These are phyloP conservation scores for Trichoderma sp. DNA, from an alignment of 2,329 filamentous ascomycete species.

Conservation along the genomic window DNA sequence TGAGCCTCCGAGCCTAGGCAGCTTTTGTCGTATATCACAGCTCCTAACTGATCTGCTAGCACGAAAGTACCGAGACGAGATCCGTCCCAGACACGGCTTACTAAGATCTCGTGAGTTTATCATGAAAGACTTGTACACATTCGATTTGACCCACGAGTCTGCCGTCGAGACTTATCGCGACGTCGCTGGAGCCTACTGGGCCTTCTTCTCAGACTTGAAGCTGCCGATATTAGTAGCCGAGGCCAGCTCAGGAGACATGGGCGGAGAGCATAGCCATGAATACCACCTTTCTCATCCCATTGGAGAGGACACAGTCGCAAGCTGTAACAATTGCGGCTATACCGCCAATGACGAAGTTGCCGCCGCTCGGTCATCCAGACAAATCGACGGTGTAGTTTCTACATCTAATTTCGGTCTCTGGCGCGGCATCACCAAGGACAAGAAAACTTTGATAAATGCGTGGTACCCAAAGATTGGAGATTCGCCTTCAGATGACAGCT, in stretches of 20 bases:
- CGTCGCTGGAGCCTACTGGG: slow-evolving; percentile 72
- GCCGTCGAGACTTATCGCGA: slow-evolving; percentile 79
- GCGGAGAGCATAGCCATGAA: slow-evolving; percentile 89
- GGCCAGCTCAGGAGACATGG: slow-evolving; percentile 95
- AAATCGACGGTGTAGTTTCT: background rate
- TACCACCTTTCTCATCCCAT: slow-evolving; percentile 80
- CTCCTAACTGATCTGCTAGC: slow-evolving; percentile 49
- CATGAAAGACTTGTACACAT: slow-evolving; percentile 99
- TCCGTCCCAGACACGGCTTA: slow-evolving; percentile 82
- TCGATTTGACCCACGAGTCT: slow-evolving; percentile 68
- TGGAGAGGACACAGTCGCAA: slow-evolving; percentile 84
- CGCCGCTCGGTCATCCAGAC: slow-evolving; percentile 33
- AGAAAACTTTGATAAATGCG: slow-evolving; percentile 67
- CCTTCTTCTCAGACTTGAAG: slow-evolving; percentile 79
- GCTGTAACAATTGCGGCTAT: slow-evolving; percentile 72
- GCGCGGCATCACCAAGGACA: slow-evolving; percentile 68
- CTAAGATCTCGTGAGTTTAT: slow-evolving; percentile 87
- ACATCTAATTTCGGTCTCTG: slow-evolving; percentile 47
- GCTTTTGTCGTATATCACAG: background rate
- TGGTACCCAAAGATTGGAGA: slow-evolving; percentile 57
- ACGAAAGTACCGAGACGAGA: slow-evolving; percentile 92
- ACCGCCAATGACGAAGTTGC: slow-evolving; percentile 89
- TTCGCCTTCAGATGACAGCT: slow-evolving; percentile 34
- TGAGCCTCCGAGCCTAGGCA: slow-evolving; percentile 32
- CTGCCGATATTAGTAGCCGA: slow-evolving; percentile 82